Evolutionary conservation across 192 early-diverging fungal genomes (phyloP).

Genomic region (Coemansia sp.): DNA sequence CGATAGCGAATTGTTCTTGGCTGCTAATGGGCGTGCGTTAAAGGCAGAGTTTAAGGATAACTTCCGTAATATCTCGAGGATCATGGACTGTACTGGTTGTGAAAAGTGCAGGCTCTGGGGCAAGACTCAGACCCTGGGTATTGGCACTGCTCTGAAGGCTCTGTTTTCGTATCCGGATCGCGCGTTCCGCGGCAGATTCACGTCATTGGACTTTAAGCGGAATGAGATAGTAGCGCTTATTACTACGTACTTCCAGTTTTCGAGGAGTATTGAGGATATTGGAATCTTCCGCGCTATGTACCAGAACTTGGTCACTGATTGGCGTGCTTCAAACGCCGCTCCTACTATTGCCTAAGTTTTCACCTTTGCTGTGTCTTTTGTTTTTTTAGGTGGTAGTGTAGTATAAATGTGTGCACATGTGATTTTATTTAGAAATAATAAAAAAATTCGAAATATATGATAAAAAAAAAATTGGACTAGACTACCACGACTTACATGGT

Average conservation of each 20-base stretch:
- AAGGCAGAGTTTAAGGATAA: constrained; percentile 87
- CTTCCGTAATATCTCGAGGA: constrained; percentile 95
- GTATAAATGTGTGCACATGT: background rate
- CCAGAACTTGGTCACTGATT: constrained; percentile 59
- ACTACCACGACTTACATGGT: background rate
- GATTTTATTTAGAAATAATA: background rate
- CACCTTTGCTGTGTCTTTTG: no score
- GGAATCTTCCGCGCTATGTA: constrained; percentile 83
- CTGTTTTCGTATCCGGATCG: constrained; percentile 91
- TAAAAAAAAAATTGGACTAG: background rate
- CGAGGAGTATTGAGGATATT: constrained; percentile 81
- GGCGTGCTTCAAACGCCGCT: constrained; percentile 26
- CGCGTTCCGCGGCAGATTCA: constrained; percentile 52
- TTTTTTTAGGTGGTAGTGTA: background rate
- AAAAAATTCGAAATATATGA: background rate
- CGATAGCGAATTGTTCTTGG: constrained; percentile 84
- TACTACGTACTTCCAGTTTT: constrained; percentile 88
- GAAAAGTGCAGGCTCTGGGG: constrained; percentile 99
- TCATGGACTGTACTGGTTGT: constrained; percentile 99
- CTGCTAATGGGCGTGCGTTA: constrained; percentile 63
- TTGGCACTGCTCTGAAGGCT: constrained; percentile 97
- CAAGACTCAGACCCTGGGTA: constrained; percentile 91
- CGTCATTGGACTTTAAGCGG: constrained; percentile 53
- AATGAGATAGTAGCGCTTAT: constrained; percentile 89
- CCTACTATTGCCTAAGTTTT: constrained; percentile 1